Evolutionary conservation across 2,329 filamentous ascomycete genomes (phyloP).

Genomic region (Paraphoma chrysanthemicola): DNA sequence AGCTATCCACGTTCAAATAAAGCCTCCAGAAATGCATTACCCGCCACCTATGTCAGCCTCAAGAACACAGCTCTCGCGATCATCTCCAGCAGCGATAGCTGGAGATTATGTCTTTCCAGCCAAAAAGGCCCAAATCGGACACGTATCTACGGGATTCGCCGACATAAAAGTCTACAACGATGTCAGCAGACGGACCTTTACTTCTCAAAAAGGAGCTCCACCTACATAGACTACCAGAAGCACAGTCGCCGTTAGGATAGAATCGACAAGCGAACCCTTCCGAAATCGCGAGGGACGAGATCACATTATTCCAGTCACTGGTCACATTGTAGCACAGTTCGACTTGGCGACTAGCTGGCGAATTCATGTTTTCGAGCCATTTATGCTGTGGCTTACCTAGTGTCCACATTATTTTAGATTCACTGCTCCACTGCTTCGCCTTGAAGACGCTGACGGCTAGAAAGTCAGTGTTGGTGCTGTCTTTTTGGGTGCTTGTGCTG

Average conservation of each 20-base stretch:
- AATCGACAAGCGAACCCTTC: neutral
- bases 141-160: neutral
- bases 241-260: neutral
- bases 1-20: no score
- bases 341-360: neutral
- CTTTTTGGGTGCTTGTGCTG: no score
- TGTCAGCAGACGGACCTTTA: no score
- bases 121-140: neutral
- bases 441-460: no score
- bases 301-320: neutral
- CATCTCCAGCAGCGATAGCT: conserved; percentile 10
- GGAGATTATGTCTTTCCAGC: conserved; percentile 6
- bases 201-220: no score
- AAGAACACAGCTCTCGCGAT: neutral
- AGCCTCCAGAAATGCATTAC: no score
- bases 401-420: no score
- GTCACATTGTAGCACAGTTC: neutral
- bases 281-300: neutral
- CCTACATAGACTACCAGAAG: neutral
- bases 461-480: no score
- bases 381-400: no score
- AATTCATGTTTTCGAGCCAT: no score
- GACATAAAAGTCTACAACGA: neutral
- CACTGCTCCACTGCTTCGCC: no score
- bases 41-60: no score